Evolutionary conservation across 306 rosid species (phyloP), one percentile per base, ranked within the genome.

Genomic region (Prunus mira): DNA sequence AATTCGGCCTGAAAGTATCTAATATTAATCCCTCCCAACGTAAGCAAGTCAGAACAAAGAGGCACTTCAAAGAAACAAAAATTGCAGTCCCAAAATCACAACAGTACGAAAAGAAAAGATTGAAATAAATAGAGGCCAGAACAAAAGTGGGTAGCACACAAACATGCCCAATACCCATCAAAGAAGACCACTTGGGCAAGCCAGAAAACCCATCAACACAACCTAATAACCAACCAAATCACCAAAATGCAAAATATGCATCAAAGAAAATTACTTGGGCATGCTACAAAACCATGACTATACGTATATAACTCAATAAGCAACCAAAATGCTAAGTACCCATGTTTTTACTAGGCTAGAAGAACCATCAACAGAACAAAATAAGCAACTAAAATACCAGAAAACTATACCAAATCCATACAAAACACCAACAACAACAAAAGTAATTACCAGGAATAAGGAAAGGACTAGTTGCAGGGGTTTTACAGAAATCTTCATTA

Each of bases 401-500:
- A 69, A 68, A 15, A 22, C 20, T 14, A 12, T 11, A 61, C 45
- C 25, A 18, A 47, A 43, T 28, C 41, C 45, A 54, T 56, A 52
- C 18, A 66, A 12, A 43, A 58, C 2, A 34, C 7, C 75, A 43
- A 38, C 22, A 13, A 25, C 43, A 7, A 38, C 43, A 80, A 63
- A 58, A 5, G 14, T 24, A 28, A 69, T 71, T 85, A 92, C 99
- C 99, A 52, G 99, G 97, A 83, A 95, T 86, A 3, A 82, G 64
- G 77, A 12, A 78, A 61, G 99, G 96, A 76, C 97, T 95, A 82
- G 60, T 76, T 28, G 91, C 92, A 60, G 74, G 87, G 82, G 99
- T 89, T 88, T 93, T 92, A 72, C 85, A 83, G 81, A 84, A 95
- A 75, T 85, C 97, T 80, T 95, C 97, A 61, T 90, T 91, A 74